phyloP scores from a whole-genome alignment of 2,329 filamentous ascomycete species.

The Ceratocystis destructans region DNA sequence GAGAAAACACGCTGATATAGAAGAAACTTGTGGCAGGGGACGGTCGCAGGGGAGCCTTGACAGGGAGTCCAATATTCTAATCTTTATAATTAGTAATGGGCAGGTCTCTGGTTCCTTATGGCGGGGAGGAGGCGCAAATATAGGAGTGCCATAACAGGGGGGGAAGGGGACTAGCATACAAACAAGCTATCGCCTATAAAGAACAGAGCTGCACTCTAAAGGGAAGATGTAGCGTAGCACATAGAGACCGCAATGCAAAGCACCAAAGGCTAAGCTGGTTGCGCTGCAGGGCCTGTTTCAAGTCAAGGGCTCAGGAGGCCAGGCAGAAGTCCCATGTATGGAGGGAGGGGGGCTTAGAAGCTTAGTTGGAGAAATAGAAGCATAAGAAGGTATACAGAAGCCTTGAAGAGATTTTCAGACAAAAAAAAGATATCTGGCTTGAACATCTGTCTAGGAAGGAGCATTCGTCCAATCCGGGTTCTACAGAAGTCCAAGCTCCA shows the following conservation, averaged over 20 bases:
- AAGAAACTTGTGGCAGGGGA: conserved; percentile 6
- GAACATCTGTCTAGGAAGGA: background rate
- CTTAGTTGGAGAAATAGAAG: background rate
- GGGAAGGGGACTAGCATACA: background rate
- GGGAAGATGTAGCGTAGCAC: background rate
- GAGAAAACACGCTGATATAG: conserved; percentile 5
- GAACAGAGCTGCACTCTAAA: background rate
- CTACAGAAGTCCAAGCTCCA: background rate
- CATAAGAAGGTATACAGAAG: background rate
- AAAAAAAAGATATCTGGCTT: background rate
- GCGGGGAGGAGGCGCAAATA: background rate
- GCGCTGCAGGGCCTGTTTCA: background rate
- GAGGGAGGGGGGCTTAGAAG: background rate
- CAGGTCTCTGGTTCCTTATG: background rate
- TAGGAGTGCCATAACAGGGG: background rate
- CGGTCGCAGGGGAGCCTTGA: background rate
- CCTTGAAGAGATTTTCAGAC: background rate
- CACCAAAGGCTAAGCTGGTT: background rate
- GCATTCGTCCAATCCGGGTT: background rate
- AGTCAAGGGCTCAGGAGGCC: background rate
- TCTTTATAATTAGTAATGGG: background rate
- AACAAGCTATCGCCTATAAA: background rate
- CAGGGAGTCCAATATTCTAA: conserved; percentile 2
- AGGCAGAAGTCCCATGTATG: background rate
- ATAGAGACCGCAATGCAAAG: background rate